Conservation (phyloP, 1,284 basidiomycete species). For the Malassezia psittaci region DNA sequence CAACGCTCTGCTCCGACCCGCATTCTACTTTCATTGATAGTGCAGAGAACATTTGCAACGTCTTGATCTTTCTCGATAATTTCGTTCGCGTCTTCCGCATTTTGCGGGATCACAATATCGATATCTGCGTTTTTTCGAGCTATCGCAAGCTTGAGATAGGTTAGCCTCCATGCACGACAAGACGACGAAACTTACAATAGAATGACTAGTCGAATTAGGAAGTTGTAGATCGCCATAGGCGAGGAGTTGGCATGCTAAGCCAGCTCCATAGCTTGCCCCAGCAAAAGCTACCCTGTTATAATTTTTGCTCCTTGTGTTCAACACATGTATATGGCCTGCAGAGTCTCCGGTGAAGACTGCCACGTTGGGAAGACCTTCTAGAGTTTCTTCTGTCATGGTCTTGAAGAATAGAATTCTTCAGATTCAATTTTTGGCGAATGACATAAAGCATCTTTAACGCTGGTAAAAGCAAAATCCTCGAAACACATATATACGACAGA, state of each 20-base stretch:
- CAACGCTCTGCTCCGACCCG: slow-evolving; percentile 16
- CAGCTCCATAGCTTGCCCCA: slow-evolving; percentile 6
- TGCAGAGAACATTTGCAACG: neutral
- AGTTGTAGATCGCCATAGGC: neutral
- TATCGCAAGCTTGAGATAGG: slow-evolving; percentile 7
- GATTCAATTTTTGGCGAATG: too few species aligned
- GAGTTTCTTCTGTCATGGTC: neutral
- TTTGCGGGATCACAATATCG: neutral
- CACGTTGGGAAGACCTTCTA: neutral
- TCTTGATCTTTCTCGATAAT: neutral
- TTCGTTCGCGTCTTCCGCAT: neutral
- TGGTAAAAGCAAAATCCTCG: too few species aligned
- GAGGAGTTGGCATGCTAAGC: slow-evolving; percentile 11
- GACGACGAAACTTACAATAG: too few species aligned
- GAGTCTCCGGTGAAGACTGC: slow-evolving; percentile 14
- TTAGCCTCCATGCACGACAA: too few species aligned
- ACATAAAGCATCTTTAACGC: too few species aligned
- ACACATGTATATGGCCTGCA: slow-evolving; percentile 4
- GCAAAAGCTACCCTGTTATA: slow-evolving; percentile 1
- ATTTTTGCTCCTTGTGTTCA: neutral
- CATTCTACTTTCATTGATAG: slow-evolving; percentile 13
- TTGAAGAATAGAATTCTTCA: too few species aligned
- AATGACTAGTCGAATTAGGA: too few species aligned
- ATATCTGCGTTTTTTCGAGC: slow-evolving; percentile 12
- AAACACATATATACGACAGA: too few species aligned